Evolutionary conservation across 306 rosid genomes (phyloP).

Genomic region (Ziziphus jujuba): DNA sequence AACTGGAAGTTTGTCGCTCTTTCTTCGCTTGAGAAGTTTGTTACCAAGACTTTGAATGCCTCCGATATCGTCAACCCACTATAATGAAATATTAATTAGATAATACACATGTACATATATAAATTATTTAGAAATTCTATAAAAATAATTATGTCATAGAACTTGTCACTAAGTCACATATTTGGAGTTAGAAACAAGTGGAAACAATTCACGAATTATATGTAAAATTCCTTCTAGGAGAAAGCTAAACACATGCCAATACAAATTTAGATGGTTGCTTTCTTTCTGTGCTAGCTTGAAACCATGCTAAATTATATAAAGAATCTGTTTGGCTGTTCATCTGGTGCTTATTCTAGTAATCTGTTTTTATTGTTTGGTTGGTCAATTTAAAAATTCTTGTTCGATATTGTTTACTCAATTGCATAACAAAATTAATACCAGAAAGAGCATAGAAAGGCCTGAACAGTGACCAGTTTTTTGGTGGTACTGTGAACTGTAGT

Average conservation of each 20-base stretch:
- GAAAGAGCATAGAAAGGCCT: no score
- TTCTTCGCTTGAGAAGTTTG: constrained; percentile 60
- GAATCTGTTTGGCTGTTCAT: no score
- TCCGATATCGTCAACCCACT: constrained; percentile 95
- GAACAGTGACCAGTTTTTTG: no score
- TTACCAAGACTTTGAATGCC: constrained; percentile 73
- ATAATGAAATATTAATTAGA: constrained; percentile 22
- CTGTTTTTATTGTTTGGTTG: no score
- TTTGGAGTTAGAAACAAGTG: background rate
- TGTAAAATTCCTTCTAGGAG: background rate
- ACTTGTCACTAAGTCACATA: background rate
- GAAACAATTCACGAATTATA: no score
- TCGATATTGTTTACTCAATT: no score
- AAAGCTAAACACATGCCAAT: background rate
- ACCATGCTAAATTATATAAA: background rate
- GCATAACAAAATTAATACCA: no score
- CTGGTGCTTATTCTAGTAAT: no score
- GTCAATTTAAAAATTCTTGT: no score
- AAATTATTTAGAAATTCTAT: background rate
- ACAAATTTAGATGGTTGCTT: background rate
- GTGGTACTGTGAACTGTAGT: no score
- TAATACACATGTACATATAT: constrained; percentile 17
- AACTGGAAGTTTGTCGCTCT: constrained; percentile 66
- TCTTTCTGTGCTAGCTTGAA: background rate
- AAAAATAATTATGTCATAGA: background rate